A percentile compares a stretch with the other conserved stretches of the same genome.
Conservation (phyloP, 352 stramenopile species). For the Nothophytophthora sp. region DNA sequence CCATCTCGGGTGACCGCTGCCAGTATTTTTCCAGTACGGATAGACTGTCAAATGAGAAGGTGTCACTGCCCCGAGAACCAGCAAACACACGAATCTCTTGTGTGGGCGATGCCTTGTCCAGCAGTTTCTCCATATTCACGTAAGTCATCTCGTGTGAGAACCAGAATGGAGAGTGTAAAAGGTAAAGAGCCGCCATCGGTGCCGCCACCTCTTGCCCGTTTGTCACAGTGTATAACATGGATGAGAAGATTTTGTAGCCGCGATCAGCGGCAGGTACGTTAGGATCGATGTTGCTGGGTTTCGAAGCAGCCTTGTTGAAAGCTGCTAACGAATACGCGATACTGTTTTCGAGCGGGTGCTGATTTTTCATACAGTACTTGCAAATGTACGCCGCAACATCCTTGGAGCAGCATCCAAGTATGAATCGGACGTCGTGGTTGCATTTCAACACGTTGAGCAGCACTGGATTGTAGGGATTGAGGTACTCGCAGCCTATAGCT, state of each 20-base stretch:
- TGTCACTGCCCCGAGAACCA: background rate
- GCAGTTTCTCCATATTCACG: background rate
- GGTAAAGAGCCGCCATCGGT: conserved; percentile 9
- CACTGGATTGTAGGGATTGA: conserved; percentile 17
- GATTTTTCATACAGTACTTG: conserved; percentile 22
- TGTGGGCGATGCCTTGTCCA: background rate
- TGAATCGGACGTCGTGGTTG: conserved; percentile 23
- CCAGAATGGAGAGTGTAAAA: conserved; percentile 12
- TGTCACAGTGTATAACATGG: conserved; percentile 13
- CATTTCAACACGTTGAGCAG: conserved; percentile 10
- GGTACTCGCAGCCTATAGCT: conserved; percentile 10
- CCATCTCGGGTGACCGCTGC: no score
- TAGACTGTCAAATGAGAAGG: background rate
- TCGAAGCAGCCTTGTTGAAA: conserved; percentile 8
- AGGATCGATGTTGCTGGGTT: conserved; percentile 1
- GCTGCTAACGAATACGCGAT: conserved; percentile 2
- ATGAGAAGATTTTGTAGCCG: conserved; percentile 4
- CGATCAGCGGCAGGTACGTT: background rate
- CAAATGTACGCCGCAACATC: conserved; percentile 15
- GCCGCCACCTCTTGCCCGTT: conserved; percentile 12
- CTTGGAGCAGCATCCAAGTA: conserved; percentile 6
- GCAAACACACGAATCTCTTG: background rate
- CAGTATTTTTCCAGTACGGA: no score
- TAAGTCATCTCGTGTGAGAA: conserved; percentile 6
- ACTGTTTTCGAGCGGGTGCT: conserved; percentile 22